Percentiles rank a stretch among this genome's conserved stretches.
These are phyloP conservation scores for Komagataella phaffii DNA, from an alignment of 805 yeast genomes.

Conservation along the genomic window DNA sequence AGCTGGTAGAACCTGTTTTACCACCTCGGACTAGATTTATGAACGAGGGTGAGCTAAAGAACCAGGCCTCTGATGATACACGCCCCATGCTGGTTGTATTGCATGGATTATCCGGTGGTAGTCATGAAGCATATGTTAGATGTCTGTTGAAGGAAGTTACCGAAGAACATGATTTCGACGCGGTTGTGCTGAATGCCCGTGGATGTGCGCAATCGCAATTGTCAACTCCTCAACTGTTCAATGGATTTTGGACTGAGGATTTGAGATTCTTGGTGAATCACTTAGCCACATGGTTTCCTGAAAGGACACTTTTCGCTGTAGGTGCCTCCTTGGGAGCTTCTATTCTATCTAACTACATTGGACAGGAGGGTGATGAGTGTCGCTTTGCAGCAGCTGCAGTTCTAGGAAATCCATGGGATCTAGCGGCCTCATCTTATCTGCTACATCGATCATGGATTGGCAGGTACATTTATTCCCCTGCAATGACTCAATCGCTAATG, in stretches of 20 bases:
- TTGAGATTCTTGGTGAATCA: slow-evolving; percentile 39
- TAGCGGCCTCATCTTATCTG: slow-evolving; percentile 31
- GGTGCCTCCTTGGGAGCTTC: slow-evolving; percentile 79
- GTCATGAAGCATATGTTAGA: slow-evolving; percentile 68
- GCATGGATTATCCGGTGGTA: slow-evolving; percentile 79
- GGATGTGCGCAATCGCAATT: slow-evolving; percentile 66
- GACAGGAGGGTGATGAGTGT: slow-evolving; percentile 40
- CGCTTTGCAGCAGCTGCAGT: slow-evolving; percentile 41
- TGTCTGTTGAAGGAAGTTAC: slow-evolving; percentile 33
- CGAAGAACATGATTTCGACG: slow-evolving; percentile 34
- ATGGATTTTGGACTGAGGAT: slow-evolving; percentile 64
- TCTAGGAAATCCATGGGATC: slow-evolving; percentile 67
- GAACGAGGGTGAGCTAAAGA: slow-evolving; percentile 27
- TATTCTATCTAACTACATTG: slow-evolving; percentile 58
- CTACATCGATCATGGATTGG: slow-evolving; percentile 31
- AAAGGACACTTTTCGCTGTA: slow-evolving; percentile 49
- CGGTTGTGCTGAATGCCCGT: slow-evolving; percentile 56
- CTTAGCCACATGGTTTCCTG: slow-evolving; percentile 38
- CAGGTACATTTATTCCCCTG: slow-evolving; percentile 30
- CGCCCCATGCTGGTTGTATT: slow-evolving; percentile 51
- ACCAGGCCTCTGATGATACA: slow-evolving; percentile 14
- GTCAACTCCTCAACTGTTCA: slow-evolving; percentile 57
- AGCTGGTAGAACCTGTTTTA: slow-evolving; percentile 9
- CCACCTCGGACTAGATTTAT: slow-evolving; percentile 44
- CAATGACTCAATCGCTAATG: slow-evolving; percentile 33